These are phyloP conservation scores for Alternaria brassicicola DNA, from an alignment of 2,329 filamentous ascomycete genomes.

Conservation along the genomic window DNA sequence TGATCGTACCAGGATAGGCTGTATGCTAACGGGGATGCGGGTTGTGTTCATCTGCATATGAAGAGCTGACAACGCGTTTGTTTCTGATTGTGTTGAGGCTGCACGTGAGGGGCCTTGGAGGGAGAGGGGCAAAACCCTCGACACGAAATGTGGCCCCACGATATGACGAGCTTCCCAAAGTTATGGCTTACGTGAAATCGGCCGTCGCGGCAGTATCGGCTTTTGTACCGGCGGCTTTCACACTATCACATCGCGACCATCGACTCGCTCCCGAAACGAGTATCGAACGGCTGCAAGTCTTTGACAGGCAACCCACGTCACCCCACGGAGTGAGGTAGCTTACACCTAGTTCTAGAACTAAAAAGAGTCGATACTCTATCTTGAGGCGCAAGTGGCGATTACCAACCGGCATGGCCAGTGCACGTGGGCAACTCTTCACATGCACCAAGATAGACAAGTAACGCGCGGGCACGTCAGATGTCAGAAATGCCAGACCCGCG, in stretches of 20 bases:
- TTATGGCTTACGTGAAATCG: background rate
- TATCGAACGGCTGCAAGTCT: background rate
- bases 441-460: background rate
- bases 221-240: background rate
- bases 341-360: background rate
- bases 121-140: background rate
- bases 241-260: background rate
- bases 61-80: background rate
- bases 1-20: background rate
- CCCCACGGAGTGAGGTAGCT: background rate
- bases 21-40: background rate
- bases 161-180: background rate
- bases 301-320: background rate
- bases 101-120: background rate
- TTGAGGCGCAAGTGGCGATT: constrained; percentile 9
- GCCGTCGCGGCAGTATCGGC: background rate
- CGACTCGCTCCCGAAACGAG: background rate
- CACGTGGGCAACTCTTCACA: constrained; percentile 1
- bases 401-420: constrained; percentile 3
- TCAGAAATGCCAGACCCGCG: constrained; percentile 9
- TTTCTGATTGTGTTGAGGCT: background rate
- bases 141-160: background rate
- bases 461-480: constrained; percentile 9
- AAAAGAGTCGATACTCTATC: background rate
- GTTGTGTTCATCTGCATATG: background rate